Base-by-base conservation (phyloP, 148 eudicot species). In the Amaranthus palmeri region DNA sequence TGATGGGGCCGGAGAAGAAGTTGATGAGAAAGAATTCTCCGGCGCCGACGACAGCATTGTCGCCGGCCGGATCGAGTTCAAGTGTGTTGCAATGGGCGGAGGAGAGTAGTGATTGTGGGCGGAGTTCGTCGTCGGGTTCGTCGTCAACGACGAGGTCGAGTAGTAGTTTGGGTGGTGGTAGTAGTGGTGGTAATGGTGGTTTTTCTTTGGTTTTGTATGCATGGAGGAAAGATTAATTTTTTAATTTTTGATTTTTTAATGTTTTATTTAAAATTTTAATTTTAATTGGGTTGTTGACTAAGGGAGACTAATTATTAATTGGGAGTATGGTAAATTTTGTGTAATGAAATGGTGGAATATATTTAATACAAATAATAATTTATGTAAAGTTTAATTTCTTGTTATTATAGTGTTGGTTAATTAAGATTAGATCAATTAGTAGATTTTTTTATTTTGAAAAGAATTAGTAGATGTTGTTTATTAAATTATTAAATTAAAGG, bases 71-170 rank as follows among this genome's bases (percentile, higher is more conserved):
- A 44, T 85, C 91, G 56, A 73, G 87, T 36, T 87, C 87, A 60
- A 85, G 87, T 53, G 91, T 87, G 67, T 15, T 81, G 83, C 91
- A 85, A 8, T 87, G 91, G 91, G 91, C 91, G 10, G 91, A 87
- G 66, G 91, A 87, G 78, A 87, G 81, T 55, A 87, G 91, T 45
- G 89, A 87, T 14, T 80, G 91, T 64, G 86, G 87, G 6, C 55
- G 87, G 65, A 87, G 91, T 45, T 87, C 84, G 53, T 87, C 84
- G 53, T 87, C 91, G 18, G 86, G 86, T 4, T 87, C 85, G 7
- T 69, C 74, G 1, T 74, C 78, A 5, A 74, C 78, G 2, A 70
- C 84, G 11, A 79, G 81, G 83, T 84, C 90, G 0, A 54, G 78
- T 63, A 84, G 84, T 50, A 77, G 83, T 54, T 68, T 75, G 9